Conservation (phyloP, 208 protist species). For the Histomonas meleagridis region DNA sequence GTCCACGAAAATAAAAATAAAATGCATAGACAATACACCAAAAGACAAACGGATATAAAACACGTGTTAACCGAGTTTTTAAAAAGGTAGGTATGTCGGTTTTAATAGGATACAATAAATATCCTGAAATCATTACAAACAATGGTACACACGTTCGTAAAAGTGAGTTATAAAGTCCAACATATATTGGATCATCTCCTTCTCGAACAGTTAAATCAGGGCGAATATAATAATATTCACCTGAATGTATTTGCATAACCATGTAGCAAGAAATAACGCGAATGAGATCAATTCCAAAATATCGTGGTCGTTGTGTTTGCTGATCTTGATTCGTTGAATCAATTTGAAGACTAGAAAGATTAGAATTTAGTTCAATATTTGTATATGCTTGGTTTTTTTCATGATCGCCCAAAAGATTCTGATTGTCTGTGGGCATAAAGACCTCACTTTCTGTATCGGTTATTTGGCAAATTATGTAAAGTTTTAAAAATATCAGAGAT, state of each 20-base stretch:
- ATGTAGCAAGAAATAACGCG: not conserved
- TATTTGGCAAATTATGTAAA: too few species aligned
- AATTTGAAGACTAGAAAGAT: too few species aligned
- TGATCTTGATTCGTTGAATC: too few species aligned
- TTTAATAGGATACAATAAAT: not conserved
- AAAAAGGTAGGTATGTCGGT: not conserved
- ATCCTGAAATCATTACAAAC: not conserved
- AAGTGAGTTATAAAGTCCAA: not conserved
- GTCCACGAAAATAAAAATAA: not conserved
- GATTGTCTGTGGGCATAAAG: too few species aligned
- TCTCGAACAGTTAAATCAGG: not conserved
- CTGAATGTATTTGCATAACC: not conserved
- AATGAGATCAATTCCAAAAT: not conserved
- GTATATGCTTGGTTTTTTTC: too few species aligned
- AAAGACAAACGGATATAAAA: not conserved
- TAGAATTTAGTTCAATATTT: too few species aligned
- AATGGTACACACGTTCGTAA: not conserved
- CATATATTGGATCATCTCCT: not conserved
- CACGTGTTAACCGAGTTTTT: not conserved
- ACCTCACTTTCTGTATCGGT: too few species aligned
- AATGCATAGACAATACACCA: not conserved
- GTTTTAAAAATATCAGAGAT: too few species aligned
- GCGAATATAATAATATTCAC: not conserved
- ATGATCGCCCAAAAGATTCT: too few species aligned
- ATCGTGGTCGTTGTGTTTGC: not conserved